A percentile compares a stretch with the other conserved stretches of the same genome.
phyloP scores from a whole-genome alignment of 305 asterid genomes.

The Rubia balearica region DNA sequence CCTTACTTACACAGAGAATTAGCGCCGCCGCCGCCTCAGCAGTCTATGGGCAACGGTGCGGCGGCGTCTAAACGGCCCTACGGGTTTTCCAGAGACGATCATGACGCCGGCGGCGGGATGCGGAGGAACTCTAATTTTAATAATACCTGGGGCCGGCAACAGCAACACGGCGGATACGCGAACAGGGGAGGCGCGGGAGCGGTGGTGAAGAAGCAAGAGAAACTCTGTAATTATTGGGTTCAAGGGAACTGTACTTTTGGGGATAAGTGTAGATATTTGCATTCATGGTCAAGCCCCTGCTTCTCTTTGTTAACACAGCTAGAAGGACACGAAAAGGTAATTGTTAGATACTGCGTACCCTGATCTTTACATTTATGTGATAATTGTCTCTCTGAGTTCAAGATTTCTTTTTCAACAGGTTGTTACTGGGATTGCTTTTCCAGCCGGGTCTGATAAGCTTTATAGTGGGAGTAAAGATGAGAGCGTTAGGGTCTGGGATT shows the following conservation, averaged over 20 bases:
- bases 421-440: conserved; percentile 79
- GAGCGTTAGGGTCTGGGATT: conserved; percentile 88
- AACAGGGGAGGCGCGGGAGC: conserved; percentile 20
- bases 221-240: conserved; percentile 56
- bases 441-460: conserved; percentile 86
- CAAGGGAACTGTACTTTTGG: conserved; percentile 75
- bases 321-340: conserved; percentile 88
- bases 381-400: neutral
- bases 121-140: conserved; percentile 66
- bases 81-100: conserved; percentile 56
- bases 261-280: conserved; percentile 75
- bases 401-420: conserved; percentile 43
- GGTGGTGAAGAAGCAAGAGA: conserved; percentile 47
- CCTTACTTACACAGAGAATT: conserved; percentile 66
- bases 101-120: conserved; percentile 43
- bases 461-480: conserved; percentile 88
- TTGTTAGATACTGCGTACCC: too few species aligned
- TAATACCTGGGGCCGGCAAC: conserved; percentile 59
- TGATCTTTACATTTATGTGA: neutral
- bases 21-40: conserved; percentile 23
- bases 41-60: conserved; percentile 30
- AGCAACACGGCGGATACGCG: conserved; percentile 24
- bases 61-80: conserved; percentile 49
- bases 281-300: conserved; percentile 78
- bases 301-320: conserved; percentile 63